These are phyloP conservation scores for Phoma sp. DNA, from an alignment of 2,329 filamentous ascomycete species.

Conservation along the genomic window DNA sequence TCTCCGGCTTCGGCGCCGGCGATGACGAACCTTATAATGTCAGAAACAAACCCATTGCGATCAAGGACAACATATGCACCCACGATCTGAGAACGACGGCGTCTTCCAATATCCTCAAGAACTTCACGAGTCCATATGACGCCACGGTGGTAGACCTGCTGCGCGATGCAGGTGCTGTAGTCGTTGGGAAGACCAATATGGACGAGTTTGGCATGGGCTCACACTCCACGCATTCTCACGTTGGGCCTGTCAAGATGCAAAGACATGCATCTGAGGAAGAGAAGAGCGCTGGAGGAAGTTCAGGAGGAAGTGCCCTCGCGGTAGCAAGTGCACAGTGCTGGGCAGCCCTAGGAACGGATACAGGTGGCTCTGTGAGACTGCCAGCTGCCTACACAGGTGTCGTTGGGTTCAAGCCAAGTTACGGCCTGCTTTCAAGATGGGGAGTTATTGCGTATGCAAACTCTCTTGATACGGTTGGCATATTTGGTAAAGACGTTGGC, in stretches of 20 bases:
- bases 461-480: constrained; percentile 86
- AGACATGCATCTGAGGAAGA: constrained; percentile 54
- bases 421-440: constrained; percentile 83
- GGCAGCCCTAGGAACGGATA: constrained; percentile 87
- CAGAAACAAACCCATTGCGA: constrained; percentile 48
- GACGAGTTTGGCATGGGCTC: constrained; percentile 98
- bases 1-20: constrained; percentile 28
- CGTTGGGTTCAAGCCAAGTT: constrained; percentile 89
- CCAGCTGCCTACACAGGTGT: constrained; percentile 86
- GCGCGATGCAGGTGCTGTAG: constrained; percentile 63
- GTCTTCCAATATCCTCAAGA: constrained; percentile 73
- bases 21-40: constrained; percentile 8
- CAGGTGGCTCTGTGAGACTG: constrained; percentile 84
- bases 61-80: constrained; percentile 61
- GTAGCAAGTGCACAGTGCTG: constrained; percentile 70
- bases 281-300: constrained; percentile 63
- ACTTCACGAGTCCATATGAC: constrained; percentile 77
- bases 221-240: constrained; percentile 71
- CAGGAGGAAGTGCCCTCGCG: constrained; percentile 88
- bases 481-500: constrained; percentile 66
- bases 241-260: constrained; percentile 63
- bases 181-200: constrained; percentile 86
- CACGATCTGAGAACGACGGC: constrained; percentile 70
- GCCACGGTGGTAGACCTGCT: constrained; percentile 79
- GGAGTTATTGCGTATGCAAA: constrained; percentile 93